Conservation (phyloP, 106 monocot species). For the Acorus calamus region DNA sequence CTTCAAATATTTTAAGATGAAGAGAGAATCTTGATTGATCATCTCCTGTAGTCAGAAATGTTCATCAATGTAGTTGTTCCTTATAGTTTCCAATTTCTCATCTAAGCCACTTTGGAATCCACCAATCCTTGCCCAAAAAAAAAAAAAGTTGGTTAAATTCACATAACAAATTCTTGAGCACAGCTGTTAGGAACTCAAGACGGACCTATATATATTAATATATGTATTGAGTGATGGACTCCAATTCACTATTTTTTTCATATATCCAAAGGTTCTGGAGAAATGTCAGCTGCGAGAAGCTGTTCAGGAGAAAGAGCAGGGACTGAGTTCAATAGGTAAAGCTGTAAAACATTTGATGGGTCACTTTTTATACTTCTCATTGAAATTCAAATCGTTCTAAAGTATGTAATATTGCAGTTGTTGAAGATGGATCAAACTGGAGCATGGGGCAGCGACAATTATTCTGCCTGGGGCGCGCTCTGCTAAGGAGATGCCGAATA, state of each 20-base stretch:
- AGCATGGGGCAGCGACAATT: conserved; percentile 91
- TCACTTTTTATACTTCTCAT: background rate
- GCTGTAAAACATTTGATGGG: background rate
- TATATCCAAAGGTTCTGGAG: conserved; percentile 43
- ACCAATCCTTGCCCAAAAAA: too few species aligned
- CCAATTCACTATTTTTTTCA: background rate
- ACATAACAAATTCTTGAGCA: too few species aligned
- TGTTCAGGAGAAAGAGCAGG: conserved; percentile 56
- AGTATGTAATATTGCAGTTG: conserved; percentile 22
- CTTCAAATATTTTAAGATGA: background rate
- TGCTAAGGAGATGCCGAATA: conserved; percentile 66
- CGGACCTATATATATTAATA: too few species aligned
- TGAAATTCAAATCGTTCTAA: background rate
- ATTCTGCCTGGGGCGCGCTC: conserved; percentile 82
- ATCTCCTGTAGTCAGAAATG: too few species aligned
- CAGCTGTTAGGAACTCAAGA: too few species aligned
- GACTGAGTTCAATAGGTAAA: conserved; percentile 71
- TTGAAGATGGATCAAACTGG: conserved; percentile 95
- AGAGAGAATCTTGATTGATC: too few species aligned
- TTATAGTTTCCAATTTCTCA: too few species aligned
- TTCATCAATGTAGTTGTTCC: too few species aligned
- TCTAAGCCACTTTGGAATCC: too few species aligned
- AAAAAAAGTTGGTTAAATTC: too few species aligned
- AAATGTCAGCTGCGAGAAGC: conserved; percentile 89
- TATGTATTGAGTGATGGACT: too few species aligned